These are phyloP conservation scores for Mikania micrantha DNA, from an alignment of 129 eudicot genomes.

Conservation along the genomic window DNA sequence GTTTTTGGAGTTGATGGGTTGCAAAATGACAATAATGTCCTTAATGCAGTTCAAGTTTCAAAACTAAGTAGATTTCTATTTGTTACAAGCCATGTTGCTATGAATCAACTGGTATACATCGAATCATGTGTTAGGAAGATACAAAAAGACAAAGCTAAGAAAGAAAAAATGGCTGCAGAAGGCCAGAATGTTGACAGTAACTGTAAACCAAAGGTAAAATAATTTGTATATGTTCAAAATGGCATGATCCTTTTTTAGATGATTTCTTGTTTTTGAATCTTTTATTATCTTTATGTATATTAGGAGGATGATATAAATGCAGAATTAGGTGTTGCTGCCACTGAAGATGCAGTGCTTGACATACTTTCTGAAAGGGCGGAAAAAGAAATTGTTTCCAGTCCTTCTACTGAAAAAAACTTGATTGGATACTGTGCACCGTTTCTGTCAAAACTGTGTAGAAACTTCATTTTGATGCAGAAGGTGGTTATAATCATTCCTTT, in stretches of 20 bases:
- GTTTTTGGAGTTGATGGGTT: slow-evolving; percentile 50
- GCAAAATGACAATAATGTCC: slow-evolving; percentile 40
- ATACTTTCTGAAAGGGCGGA: slow-evolving; percentile 69
- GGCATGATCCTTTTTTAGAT: not conserved
- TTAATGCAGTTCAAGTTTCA: slow-evolving; percentile 54
- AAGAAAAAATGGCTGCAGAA: slow-evolving; percentile 61
- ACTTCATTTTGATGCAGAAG: slow-evolving; percentile 89
- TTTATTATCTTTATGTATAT: slow-evolving; percentile 9
- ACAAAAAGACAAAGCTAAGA: slow-evolving; percentile 70
- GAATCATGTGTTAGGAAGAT: slow-evolving; percentile 80
- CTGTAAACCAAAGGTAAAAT: slow-evolving; percentile 46
- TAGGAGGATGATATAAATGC: slow-evolving; percentile 83
- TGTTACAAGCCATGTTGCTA: slow-evolving; percentile 82
- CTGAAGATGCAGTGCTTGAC: slow-evolving; percentile 90
- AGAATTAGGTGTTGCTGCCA: slow-evolving; percentile 84
- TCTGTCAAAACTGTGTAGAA: slow-evolving; percentile 76
- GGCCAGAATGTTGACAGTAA: slow-evolving; percentile 19
- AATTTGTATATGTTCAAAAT: not conserved
- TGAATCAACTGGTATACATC: slow-evolving; percentile 79
- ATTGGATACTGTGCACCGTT: slow-evolving; percentile 85
- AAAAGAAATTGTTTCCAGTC: slow-evolving; percentile 75
- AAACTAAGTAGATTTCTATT: slow-evolving; percentile 67
- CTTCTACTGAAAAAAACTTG: slow-evolving; percentile 58
- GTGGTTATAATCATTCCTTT: slow-evolving; percentile 25
- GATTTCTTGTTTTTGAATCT: not conserved